Evolutionary conservation across 805 yeast species (phyloP), one percentile per base, ranked within the genome.

Genomic region (Suhomyces xylopsoci): DNA sequence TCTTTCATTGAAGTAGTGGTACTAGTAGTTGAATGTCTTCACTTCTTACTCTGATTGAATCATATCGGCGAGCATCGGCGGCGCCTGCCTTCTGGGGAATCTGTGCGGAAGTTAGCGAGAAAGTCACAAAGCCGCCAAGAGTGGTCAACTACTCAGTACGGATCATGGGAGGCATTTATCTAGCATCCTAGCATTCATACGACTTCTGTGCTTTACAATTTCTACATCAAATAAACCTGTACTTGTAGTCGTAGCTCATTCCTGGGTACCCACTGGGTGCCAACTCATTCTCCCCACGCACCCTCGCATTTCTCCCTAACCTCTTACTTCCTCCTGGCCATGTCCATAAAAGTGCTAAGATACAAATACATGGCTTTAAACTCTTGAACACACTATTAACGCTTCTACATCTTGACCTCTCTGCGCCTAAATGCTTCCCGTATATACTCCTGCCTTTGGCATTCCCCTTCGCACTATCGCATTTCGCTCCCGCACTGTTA

Each of bases 1-100:
- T 66, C 60, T 47, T 65, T 54, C 68, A 66, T 32, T 38, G 42
- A 14, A 19, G 24, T 26, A 26, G 28, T 9, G 12, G 5, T 26
- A 26, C 12, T 1, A 12, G 28, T 9, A 26, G 12, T 26, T 26
- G 28, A 9, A 8, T 38, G n/a, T 17, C 20, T 5, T 8, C 10
- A 7, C 10, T 15, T 15, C 19, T 36, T 7, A 15, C 41, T 36
- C 14, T 38, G 24, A 9, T 19, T 38, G 24, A 19, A 17, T 38
- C 17, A 38, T n/a, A 24, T 51, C n/a, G 20, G 25, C 32, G 45
- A 42, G 17, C 25, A n/a, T 20, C 45, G 45, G 45, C 45, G 28
- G 45, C 45, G 19, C 45, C 19, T 20, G 45, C 25, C 28, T 42
- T 42, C 10, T 22, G 22, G 28, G 22, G 25, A 24, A 19, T 41